Base-by-base conservation (phyloP, 2,329 filamentous ascomycete species). In the Calonectria naviculata region DNA sequence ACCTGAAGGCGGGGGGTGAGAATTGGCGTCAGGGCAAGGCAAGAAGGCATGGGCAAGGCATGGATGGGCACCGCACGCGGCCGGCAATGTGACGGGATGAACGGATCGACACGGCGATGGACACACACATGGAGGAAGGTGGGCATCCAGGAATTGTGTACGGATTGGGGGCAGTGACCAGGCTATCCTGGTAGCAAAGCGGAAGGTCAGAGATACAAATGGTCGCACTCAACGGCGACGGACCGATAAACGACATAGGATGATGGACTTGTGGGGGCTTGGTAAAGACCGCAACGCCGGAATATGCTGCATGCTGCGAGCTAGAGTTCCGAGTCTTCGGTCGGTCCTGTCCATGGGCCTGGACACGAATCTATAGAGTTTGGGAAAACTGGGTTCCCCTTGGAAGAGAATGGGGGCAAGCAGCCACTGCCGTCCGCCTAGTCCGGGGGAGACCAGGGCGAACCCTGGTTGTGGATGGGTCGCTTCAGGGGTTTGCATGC, bases 181-280 rank as follows among this genome's bases (percentile, higher is more conserved):
- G 56, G 36, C 24, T 12, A 61, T 66, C 49, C 34, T 38, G 38
- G 64, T 24, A 29, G 17, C 31, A 44, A 13, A 36, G 21, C 36
- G 21, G n/a, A n/a, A 26, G 46, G 29, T 46, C 52, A 15, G 19
- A 58, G 52, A 26, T 58, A 34, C 42, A 28, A 26, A 63, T 34
- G 58, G 46, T 42, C 62, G 67, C 68, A 71, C 67, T 73, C 68
- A 66, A 74, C 67, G 69, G 67, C 46, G 62, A 65, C 75, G 76
- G 75, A 68, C 76, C 75, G 76, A 70, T 70, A 67, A 65, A 76
- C 72, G 73, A 70, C 68, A 71, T 58, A 42, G 47, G 60, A 42
- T 52, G 38, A 68, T 60, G 49, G 47, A 7, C 46, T 26, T 36
- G 63, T 58, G 24, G 52, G 49, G 38, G 24, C 42, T 61, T 42